Evolutionary conservation across 768 basidiomycete species (phyloP), one percentile per base, ranked within the genome.

Genomic region (Artomyces pyxidatus): DNA sequence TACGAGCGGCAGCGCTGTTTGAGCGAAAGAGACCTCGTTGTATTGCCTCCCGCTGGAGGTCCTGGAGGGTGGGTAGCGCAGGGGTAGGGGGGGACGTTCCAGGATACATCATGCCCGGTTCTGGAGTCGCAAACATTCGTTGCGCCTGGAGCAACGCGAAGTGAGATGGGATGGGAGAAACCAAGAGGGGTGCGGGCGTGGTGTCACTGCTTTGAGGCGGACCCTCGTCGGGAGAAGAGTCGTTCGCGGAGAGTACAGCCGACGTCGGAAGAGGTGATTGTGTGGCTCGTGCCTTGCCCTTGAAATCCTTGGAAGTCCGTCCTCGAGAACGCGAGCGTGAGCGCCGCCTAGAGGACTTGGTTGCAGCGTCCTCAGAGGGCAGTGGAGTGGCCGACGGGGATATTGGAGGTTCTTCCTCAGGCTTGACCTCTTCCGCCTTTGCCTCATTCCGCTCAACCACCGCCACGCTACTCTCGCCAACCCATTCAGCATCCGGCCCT

Each of bases 1-100:
- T 76, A 41, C 85, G 76, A 19, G 85, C 87, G n/a, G 88, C 74
- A 10, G 80, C 88, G 59, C 92, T 94, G 62, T 94, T 93, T 2
- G 93, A 94, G 17, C 93, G 83, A 60, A 88, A 83, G 3, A 96
- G 76, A 14, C 85, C 84, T 16, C 66, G 58, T 23, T 59, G 55
- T 41, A 55, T 53, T 32, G 58, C 62, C 51, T 53, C 61, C 59
- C 73, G 78, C 61, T 83, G 83, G 30, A 94, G 68, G 19, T 84
- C 86, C 58, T 89, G 85, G 6, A 95, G 71, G 3, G 87, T 79
- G 0, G 89, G 89, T 29, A 85, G 65, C 58, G 80, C 63, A 16
- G 86, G 84, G 3, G 81, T 82, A 6, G 82, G 71, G 2, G 83
- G 78, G 5, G 83, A 77, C 16, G 79, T 75, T 12, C 78, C 78